These are phyloP conservation scores for Avena atlantica DNA, from an alignment of 176 grass and related monocot genomes.

Conservation along the genomic window DNA sequence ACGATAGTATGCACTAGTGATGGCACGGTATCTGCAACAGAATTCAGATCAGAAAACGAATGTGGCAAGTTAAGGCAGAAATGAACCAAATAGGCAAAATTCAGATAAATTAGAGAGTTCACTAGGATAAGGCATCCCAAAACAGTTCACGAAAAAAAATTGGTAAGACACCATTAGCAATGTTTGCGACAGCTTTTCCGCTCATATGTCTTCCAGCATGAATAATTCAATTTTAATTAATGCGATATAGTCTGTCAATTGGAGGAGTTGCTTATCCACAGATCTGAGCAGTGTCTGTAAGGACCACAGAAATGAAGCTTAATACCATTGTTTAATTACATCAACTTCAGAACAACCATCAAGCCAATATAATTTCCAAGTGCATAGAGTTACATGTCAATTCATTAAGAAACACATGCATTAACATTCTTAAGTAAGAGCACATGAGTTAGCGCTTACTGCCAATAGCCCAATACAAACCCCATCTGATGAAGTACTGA, in stretches of 20 bases:
- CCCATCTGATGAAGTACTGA: neutral
- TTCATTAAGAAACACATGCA: neutral
- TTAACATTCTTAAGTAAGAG: neutral
- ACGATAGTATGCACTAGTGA: constrained; percentile 91
- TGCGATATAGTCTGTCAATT: neutral
- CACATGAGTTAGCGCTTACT: neutral
- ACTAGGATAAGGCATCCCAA: neutral
- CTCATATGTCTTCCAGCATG: neutral
- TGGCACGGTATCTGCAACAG: constrained; percentile 77
- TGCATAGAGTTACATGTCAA: neutral
- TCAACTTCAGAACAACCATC: neutral
- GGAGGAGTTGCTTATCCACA: neutral
- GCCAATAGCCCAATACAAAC: neutral
- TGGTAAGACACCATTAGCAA: neutral
- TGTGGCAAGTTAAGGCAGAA: constrained; percentile 10
- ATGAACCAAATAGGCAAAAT: neutral
- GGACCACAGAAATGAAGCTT: neutral
- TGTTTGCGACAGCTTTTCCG: neutral
- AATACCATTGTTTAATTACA: neutral
- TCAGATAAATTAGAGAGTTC: neutral
- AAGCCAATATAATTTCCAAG: neutral
- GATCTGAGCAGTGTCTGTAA: neutral
- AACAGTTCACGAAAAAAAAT: neutral
- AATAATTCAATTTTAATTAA: constrained; percentile 14
- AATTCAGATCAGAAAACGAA: constrained; percentile 8